phyloP scores from a whole-genome alignment of 345 rosid species.

The Mallotus nudiflorus region DNA sequence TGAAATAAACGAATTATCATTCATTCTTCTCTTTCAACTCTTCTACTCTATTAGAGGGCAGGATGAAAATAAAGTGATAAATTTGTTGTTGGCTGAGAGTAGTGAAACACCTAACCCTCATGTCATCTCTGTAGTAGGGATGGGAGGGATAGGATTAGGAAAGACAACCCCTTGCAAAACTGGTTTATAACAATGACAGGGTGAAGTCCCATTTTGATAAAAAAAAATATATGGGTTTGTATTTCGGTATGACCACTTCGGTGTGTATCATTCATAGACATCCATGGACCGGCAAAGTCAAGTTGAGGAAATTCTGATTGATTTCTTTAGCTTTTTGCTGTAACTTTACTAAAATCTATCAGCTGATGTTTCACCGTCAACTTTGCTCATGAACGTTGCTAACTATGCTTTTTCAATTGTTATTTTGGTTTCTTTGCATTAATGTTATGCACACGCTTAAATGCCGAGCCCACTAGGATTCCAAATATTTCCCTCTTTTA shows the following conservation, averaged over 20 bases:
- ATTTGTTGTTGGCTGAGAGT: too few relatives aligned
- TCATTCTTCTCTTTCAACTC: too few relatives aligned
- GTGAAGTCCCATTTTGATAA: too few relatives aligned
- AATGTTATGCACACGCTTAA: background rate
- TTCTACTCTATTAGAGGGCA: too few relatives aligned
- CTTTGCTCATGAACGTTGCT: background rate
- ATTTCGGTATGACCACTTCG: constrained; percentile 49
- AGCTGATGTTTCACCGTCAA: background rate
- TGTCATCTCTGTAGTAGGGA: too few relatives aligned
- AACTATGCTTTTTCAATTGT: background rate
- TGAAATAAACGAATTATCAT: too few relatives aligned
- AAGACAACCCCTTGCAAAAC: too few relatives aligned
- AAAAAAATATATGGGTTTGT: too few relatives aligned
- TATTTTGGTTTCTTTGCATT: background rate
- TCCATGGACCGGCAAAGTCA: background rate
- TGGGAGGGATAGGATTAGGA: too few relatives aligned
- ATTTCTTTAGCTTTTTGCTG: background rate
- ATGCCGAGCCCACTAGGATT: background rate
- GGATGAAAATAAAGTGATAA: too few relatives aligned
- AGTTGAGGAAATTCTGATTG: background rate
- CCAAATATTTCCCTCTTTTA: background rate
- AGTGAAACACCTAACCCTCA: too few relatives aligned
- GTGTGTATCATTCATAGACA: background rate
- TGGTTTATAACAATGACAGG: too few relatives aligned
- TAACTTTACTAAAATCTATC: background rate